Base-by-base conservation (phyloP, 768 basidiomycete genomes). In the Naganishia friedmannii region DNA sequence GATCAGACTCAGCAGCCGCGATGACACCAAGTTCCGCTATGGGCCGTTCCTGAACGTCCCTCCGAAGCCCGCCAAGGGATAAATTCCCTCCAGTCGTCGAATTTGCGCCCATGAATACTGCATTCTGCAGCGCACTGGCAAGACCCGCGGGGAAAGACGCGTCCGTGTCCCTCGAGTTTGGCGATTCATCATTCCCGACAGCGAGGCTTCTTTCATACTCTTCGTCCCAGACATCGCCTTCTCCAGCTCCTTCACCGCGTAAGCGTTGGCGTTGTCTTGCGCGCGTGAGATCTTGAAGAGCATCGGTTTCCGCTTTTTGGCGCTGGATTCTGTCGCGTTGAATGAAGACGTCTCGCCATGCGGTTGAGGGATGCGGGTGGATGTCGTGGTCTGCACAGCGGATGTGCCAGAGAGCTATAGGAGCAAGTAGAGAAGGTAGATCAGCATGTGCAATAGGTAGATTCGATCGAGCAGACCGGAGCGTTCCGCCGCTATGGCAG, bases 301-400 rank as follows among this genome's bases (percentile, higher is more conserved):
- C 54, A 15, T 54, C 66, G 17, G 53, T 32, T 51, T 67, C 70
- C 17, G 51, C 56, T 23, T 60, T 56, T 48, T 71, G 66, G 6
- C 53, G 32, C 53, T 58, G 46, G 17, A 66, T 45, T 17, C 66
- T 66, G 29, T 67, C 70, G 17, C 70, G 70, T 48, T 71, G 48
- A 7, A 46, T 32, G 34, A 71, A 71, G 21, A 71, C 58, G 53
- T 71, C 70, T 4, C 65, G 55, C 70, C 70, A 71, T 51, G 70
- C 57, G 31, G 70, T 71, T 12, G 55, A 53, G 10, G 70, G 55
- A 39, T 71, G 67, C 7, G 70, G 39, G 15, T 53, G 29, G 34
- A 71, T 63, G 23, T 37, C 31, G 26, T 66, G 34, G 37, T 53
- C 56, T 15, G 54, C 31, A 29, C 70, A 71, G 26, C 67, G 53